A percentile compares a stretch with the other conserved stretches of the same genome.
These are phyloP conservation scores for Corylus avellana DNA, from an alignment of 306 rosid species.

Conservation along the genomic window DNA sequence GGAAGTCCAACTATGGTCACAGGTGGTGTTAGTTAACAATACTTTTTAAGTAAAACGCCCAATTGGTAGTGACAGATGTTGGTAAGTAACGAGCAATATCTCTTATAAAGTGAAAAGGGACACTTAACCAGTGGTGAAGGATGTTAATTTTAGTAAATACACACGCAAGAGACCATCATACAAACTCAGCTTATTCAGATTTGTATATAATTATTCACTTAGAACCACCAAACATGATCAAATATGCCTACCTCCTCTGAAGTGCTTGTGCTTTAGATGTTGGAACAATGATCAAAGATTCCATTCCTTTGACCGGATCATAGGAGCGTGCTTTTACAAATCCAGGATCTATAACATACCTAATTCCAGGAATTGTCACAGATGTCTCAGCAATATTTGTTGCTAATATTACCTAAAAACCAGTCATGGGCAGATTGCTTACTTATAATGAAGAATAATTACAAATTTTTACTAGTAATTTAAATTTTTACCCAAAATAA, in stretches of 20 bases:
- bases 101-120: background rate
- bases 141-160: background rate
- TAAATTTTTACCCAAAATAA: background rate
- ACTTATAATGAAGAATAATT: background rate
- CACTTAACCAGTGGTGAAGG: background rate
- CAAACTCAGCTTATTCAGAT: background rate
- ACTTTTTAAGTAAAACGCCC: background rate
- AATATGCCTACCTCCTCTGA: slow-evolving; percentile 73
- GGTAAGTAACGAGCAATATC: background rate
- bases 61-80: background rate
- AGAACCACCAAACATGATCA: slow-evolving; percentile 23
- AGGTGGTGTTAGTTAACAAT: background rate
- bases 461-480: background rate
- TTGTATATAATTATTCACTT: background rate
- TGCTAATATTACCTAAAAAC: slow-evolving; percentile 76
- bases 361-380: slow-evolving; percentile 89
- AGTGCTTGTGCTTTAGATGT: slow-evolving; percentile 92
- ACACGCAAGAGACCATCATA: background rate
- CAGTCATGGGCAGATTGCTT: slow-evolving; percentile 23
- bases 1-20: background rate
- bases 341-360: slow-evolving; percentile 92
- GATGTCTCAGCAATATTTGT: slow-evolving; percentile 98
- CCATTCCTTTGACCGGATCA: slow-evolving; percentile 89
- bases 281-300: slow-evolving; percentile 73
- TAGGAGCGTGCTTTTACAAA: slow-evolving; percentile 89